Evolutionary conservation across 208 protist genomes (phyloP).

Genomic region (Dictyostelium gargantuum): DNA sequence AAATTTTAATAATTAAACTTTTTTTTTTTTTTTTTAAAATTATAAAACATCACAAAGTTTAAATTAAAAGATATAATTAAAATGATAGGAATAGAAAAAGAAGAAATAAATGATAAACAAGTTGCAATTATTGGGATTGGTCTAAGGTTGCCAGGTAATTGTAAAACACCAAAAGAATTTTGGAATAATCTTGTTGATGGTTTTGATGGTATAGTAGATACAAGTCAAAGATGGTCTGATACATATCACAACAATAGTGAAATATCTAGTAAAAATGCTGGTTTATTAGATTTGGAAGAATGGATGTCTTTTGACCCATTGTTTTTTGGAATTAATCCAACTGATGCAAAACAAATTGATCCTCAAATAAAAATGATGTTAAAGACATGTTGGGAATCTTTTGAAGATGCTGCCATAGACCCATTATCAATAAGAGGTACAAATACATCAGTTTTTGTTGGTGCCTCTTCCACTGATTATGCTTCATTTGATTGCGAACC

Average conservation of each 20-base stretch:
- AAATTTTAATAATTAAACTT: no score
- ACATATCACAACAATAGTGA: background rate
- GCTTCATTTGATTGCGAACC: background rate
- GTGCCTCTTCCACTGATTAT: background rate
- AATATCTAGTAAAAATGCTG: background rate
- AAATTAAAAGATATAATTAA: background rate
- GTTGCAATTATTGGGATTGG: conserved; percentile 77
- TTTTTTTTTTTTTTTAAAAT: no score
- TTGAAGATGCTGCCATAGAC: conserved; percentile 73
- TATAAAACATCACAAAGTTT: no score
- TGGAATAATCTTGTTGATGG: conserved; percentile 47
- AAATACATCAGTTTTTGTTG: conserved; percentile 72
- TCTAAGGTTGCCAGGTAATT: conserved; percentile 64
- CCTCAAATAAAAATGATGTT: conserved; percentile 76
- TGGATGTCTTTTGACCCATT: conserved; percentile 62
- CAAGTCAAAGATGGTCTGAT: conserved; percentile 12
- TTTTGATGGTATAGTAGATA: conserved; percentile 60
- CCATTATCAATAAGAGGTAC: conserved; percentile 57
- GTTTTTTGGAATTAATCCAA: conserved; percentile 73
- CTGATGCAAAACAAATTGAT: conserved; percentile 67
- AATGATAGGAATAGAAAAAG: background rate
- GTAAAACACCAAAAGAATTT: conserved; percentile 22
- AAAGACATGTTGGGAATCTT: conserved; percentile 57
- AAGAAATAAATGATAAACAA: background rate
- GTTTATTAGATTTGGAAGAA: background rate